Base-by-base conservation (phyloP, 106 monocot genomes). In the Dendrobium huoshanense region DNA sequence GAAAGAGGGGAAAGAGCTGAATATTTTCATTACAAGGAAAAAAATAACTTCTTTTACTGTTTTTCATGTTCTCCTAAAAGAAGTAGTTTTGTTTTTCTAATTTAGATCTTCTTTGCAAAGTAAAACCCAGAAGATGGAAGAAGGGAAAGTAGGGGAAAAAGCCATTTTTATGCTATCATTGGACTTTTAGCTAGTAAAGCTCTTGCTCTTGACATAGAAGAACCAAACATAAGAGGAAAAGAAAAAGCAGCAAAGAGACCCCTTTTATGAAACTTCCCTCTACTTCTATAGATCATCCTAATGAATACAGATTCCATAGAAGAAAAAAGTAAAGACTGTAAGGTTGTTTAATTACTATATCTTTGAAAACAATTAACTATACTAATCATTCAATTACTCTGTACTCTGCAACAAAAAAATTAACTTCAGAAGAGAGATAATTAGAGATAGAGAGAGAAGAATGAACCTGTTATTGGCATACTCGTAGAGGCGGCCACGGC, bases 401-500 rank as follows among this genome's bases (percentile, higher is more conserved):
- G 61, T 20, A 61, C 3, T 61, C 19, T 61, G 18, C 61, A n/a
- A 22, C 18, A 16, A 55, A 55, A 18, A 55, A 13, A 11, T 16
- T 55, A 18, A 55, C 18, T 55, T 18, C 6, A 43, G 47, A 75
- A 45, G 75, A 75, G 7, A 45, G 75, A 55, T 1, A 17, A 55
- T 9, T 55, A n/a, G 16, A 59, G 59, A 59, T 17, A 19, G 59
- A 76, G 76, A 51, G 10, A 48, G 77, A 40, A 2, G 33, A 70
- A 33, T 43, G 40, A 73, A 80, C 80, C 80, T 80, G 45, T 27
- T 49, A 47, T 73, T 80, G 33, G 80, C 70, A 37, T 73, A 80
- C 8, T 80, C 80, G 27, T 80, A 80, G 73, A 80, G 73, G 9
- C 80, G 80, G 54, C 73, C 73, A 20, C 72, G 72, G 73, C 73